These are phyloP conservation scores for Sextonia rubra DNA, from an alignment of 164 flowering plant species.

Conservation along the genomic window DNA sequence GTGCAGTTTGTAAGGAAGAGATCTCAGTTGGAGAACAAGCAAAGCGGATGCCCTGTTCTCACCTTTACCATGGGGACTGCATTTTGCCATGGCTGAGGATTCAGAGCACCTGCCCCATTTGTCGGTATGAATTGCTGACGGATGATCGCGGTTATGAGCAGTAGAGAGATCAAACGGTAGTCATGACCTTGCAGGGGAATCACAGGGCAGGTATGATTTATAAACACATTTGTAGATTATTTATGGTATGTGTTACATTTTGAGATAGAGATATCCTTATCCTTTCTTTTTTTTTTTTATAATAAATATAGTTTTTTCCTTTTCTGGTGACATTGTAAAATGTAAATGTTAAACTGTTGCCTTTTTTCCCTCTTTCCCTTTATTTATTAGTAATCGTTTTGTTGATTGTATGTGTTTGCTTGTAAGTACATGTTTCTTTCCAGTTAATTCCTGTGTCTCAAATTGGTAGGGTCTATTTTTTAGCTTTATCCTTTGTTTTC, in stretches of 20 bases:
- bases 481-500: neutral
- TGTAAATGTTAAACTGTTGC: neutral
- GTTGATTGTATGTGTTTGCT: too few relatives aligned
- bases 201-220: slow-evolving; percentile 13
- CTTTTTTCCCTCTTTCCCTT: too few relatives aligned
- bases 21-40: slow-evolving; percentile 36
- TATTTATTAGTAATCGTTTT: too few relatives aligned
- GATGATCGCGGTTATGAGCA: slow-evolving; percentile 68
- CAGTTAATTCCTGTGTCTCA: too few relatives aligned
- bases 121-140: slow-evolving; percentile 73
- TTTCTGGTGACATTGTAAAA: neutral
- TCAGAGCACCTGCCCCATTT: slow-evolving; percentile 82
- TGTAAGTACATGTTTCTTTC: too few relatives aligned
- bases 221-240: slow-evolving; percentile 7
- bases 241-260: slow-evolving; percentile 8
- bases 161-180: slow-evolving; percentile 22
- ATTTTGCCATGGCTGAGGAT: slow-evolving; percentile 74
- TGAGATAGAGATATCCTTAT: neutral
- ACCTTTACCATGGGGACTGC: slow-evolving; percentile 73
- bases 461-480: neutral
- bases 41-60: slow-evolving; percentile 60
- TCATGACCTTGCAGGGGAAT: neutral
- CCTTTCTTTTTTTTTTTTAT: too few relatives aligned
- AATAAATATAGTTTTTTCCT: neutral
- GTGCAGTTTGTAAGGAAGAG: slow-evolving; percentile 75